A percentile compares a stretch with the other conserved stretches of the same genome.
phyloP scores from a whole-genome alignment of 2,329 filamentous ascomycete species.

The Claviceps maximensis region DNA sequence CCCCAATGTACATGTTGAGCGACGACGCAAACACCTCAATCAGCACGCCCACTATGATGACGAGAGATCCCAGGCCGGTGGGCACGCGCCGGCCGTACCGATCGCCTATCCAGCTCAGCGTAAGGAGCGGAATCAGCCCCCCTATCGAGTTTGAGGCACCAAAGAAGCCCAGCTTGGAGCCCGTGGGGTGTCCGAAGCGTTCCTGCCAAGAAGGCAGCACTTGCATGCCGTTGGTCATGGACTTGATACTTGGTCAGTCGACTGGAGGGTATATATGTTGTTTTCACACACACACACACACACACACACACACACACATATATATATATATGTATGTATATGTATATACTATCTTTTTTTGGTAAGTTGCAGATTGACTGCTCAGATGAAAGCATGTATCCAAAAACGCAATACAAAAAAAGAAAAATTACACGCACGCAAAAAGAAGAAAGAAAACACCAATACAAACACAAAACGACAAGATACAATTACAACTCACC shows the following conservation, averaged over 20 bases:
- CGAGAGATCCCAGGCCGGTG: constrained; percentile 22
- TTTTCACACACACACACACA: too few relatives aligned
- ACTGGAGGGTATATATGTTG: too few relatives aligned
- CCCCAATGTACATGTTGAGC: constrained; percentile 25
- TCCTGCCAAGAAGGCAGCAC: constrained; percentile 24
- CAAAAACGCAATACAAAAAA: too few relatives aligned
- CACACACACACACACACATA: too few relatives aligned
- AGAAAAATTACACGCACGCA: neutral
- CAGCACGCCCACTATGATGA: constrained; percentile 25
- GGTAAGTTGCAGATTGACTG: too few relatives aligned
- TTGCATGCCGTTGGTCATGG: constrained; percentile 28
- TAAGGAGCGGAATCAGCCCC: constrained; percentile 24
- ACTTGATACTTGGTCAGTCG: constrained; percentile 10
- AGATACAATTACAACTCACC: too few relatives aligned
- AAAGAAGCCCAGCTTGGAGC: constrained; percentile 25
- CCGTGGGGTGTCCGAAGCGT: constrained; percentile 23
- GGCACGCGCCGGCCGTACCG: constrained; percentile 20
- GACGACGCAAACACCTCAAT: constrained; percentile 23
- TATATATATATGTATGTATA: too few relatives aligned
- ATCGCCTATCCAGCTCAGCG: constrained; percentile 23
- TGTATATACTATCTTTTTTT: too few relatives aligned
- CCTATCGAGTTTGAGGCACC: constrained; percentile 27
- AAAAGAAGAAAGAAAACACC: neutral
- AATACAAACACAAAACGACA: too few relatives aligned
- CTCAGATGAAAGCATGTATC: too few relatives aligned